Conservation (phyloP, 2,329 filamentous ascomycete genomes). For the Scytalidium sp. region DNA sequence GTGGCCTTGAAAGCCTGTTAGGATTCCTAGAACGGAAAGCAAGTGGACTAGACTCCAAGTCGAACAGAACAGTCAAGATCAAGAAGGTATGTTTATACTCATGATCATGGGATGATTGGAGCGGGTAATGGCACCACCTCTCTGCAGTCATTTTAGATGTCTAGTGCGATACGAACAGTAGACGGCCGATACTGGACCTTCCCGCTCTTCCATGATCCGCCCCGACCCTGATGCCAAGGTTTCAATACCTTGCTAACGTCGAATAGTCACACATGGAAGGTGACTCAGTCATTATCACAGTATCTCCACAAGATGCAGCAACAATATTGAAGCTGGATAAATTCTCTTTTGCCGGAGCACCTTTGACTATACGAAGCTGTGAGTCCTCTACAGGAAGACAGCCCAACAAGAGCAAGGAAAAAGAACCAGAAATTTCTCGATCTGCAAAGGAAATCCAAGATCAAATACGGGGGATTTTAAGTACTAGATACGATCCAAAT, state of each 20-base stretch:
- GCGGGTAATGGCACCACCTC: conserved; percentile 31
- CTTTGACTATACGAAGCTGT: conserved; percentile 51
- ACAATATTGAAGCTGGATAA: conserved; percentile 66
- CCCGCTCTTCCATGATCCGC: conserved; percentile 22
- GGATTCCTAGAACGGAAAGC: conserved; percentile 71
- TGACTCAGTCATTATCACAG: conserved; percentile 66
- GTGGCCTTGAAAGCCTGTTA: conserved; percentile 62
- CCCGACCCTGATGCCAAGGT: conserved; percentile 31
- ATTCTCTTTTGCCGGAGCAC: conserved; percentile 64
- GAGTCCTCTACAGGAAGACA: conserved; percentile 10
- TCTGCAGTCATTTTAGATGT: conserved; percentile 36
- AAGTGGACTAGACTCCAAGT: conserved; percentile 46
- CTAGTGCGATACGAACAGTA: conserved; percentile 30
- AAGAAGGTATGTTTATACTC: conserved; percentile 70
- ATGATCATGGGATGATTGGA: conserved; percentile 38
- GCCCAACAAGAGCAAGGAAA: conserved; percentile 31
- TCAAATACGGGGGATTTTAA: conserved; percentile 69
- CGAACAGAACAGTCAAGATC: conserved; percentile 52
- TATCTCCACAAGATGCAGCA: conserved; percentile 61
- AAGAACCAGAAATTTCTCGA: conserved; percentile 40
- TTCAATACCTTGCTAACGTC: conserved; percentile 58
- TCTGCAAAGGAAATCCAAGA: conserved; percentile 60
- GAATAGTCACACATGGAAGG: conserved; percentile 67
- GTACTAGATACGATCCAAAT: conserved; percentile 67
- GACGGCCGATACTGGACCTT: conserved; percentile 17